These are phyloP conservation scores for Penicillium egyptiacum DNA, from an alignment of 495 filamentous ascomycete species.

Conservation along the genomic window DNA sequence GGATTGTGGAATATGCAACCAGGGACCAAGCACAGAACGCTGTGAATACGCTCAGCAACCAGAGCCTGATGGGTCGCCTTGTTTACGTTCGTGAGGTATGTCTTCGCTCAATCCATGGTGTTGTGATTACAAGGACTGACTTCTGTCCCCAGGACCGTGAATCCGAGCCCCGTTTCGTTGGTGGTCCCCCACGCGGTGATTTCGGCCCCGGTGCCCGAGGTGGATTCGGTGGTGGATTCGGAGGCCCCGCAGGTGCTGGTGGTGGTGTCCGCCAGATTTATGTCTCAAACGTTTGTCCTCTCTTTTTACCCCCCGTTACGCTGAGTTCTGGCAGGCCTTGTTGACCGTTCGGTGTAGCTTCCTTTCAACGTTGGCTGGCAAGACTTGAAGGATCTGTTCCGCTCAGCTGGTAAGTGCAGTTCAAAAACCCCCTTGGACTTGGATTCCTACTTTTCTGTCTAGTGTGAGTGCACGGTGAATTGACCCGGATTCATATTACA, in stretches of 20 bases:
- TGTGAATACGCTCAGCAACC: constrained; percentile 97
- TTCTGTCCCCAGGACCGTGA: constrained; percentile 73
- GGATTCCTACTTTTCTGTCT: constrained; percentile 14
- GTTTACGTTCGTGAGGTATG: constrained; percentile 97
- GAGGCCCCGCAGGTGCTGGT: constrained; percentile 55
- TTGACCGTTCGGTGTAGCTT: constrained; percentile 62
- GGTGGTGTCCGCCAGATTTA: constrained; percentile 84
- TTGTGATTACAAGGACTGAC: neutral
- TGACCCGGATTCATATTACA: constrained; percentile 47
- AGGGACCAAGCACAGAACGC: constrained; percentile 98
- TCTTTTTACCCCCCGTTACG: constrained; percentile 24
- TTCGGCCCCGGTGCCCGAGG: constrained; percentile 53
- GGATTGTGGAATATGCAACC: constrained; percentile 99
- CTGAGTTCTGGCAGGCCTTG: constrained; percentile 20
- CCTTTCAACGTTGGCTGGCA: constrained; percentile 98
- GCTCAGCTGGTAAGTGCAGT: constrained; percentile 82
- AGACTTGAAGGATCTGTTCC: constrained; percentile 98
- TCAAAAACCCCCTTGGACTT: constrained; percentile 11
- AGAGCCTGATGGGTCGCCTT: constrained; percentile 95
- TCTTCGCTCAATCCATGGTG: neutral
- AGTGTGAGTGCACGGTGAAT: constrained; percentile 23
- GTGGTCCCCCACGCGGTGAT: constrained; percentile 67
- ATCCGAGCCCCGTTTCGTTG: constrained; percentile 90
- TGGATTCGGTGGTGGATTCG: constrained; percentile 46
- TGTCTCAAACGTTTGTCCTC: constrained; percentile 90